Base-by-base conservation (phyloP, 2,329 filamentous ascomycete species). In the Aspergillus spinulosporus region DNA sequence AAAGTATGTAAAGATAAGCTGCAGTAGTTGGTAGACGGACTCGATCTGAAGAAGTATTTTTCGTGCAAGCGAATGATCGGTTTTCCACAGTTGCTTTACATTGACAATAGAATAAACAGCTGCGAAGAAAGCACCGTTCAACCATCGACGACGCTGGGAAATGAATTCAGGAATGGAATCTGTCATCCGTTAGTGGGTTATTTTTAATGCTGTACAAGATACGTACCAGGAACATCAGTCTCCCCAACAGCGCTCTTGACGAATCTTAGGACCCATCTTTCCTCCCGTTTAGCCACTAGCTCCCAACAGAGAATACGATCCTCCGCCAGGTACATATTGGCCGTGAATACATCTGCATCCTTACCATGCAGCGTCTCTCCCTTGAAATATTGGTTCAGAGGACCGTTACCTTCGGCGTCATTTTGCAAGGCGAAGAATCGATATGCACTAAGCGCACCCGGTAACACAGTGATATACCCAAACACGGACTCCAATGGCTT, bases 221-320 rank as follows among this genome's bases (percentile, higher is more conserved):
- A 47, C 40, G 21, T 84, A 93, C 90, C 90, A 70, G 92, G 94
- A 53, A 99, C 94, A 79, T 99, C 94, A 0, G 95, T 99, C 77
- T 99, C 95, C 70, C 95, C 94, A 46, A 90, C 96, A 60, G 94
- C 96, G 63, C 88, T 88, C 79, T 96, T 96, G 62, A 99, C 95
- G 67, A 97, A 99, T 75, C 97, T 97, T 76, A 99, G 77, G 61
- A 99, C 92, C 94, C 94, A 99, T 78, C 90, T 85, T 74, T 97
- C 94, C 63, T 87, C 90, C 56, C 92, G 84, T 77, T 99, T 99
- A 0, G 94, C 94, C 0, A 99, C 94, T 63, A 99, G 76, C 80
- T 99, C 94, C 81, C 96, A 99, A 75, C 94, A 99, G 36, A 99
- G 86, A 71, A 99, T 99, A 81, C 94, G 90, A 82, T 99, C 94